phyloP scores from a whole-genome alignment of 208 protist species.

The Leishmania tarentolae region DNA sequence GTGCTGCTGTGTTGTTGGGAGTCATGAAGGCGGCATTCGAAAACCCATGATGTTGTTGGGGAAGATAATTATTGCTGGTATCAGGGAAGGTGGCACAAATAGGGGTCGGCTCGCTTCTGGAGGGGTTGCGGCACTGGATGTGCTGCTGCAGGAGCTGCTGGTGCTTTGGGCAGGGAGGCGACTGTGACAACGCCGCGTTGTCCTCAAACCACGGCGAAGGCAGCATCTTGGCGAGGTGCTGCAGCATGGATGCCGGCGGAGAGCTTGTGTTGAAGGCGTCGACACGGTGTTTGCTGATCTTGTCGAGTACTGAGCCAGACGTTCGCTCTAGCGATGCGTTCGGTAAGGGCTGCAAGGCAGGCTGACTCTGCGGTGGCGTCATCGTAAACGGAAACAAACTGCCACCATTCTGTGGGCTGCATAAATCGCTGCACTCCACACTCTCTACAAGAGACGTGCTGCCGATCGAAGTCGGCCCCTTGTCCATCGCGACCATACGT shows the following conservation, averaged over 20 bases:
- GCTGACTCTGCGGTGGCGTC: neutral
- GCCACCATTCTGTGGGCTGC: neutral
- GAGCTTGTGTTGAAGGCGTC: slow-evolving; percentile 7
- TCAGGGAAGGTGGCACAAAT: neutral
- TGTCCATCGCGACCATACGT: neutral
- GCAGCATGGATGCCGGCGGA: slow-evolving; percentile 5
- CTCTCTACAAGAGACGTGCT: neutral
- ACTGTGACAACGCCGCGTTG: neutral
- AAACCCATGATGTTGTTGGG: neutral
- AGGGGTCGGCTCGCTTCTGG: neutral
- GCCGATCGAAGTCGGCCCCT: slow-evolving; percentile 18
- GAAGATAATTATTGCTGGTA: neutral
- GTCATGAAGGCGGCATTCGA: neutral
- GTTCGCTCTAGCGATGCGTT: neutral
- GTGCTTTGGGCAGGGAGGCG: neutral
- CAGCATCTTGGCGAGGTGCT: slow-evolving; percentile 7
- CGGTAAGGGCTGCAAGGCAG: neutral
- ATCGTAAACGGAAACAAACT: neutral
- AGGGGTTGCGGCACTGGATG: neutral
- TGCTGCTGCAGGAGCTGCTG: slow-evolving; percentile 8
- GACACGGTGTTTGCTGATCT: neutral
- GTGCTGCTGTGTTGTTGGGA: neutral
- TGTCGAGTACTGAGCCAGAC: neutral
- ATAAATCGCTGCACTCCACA: neutral
- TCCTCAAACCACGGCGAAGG: slow-evolving; percentile 8